Conservation (phyloP, 164 flowering plant species). For the Cinnamomum micranthum region DNA sequence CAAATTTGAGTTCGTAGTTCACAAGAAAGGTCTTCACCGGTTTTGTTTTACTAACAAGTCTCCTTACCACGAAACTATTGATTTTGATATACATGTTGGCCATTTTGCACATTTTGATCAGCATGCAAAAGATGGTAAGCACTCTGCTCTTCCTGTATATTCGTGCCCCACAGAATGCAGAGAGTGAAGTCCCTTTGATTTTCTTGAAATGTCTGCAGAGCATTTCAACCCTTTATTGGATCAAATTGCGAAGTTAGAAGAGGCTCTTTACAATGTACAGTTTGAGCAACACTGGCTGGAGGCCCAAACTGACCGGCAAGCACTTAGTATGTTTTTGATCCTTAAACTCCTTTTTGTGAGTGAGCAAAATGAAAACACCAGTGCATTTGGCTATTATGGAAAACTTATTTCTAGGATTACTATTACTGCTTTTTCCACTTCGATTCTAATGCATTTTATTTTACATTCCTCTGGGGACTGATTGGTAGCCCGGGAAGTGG, state of each 20-base stretch:
- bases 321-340: conserved; percentile 45
- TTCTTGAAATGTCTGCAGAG: conserved; percentile 46
- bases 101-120: conserved; percentile 48
- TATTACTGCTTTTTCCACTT: background rate
- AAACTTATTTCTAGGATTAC: background rate
- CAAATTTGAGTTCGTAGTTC: conserved; percentile 74
- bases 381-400: background rate
- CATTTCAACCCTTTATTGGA: conserved; percentile 84
- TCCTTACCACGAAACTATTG: conserved; percentile 59
- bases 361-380: background rate
- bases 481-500: too few species aligned
- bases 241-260: conserved; percentile 77
- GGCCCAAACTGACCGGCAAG: conserved; percentile 96
- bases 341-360: background rate
- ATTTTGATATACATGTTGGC: conserved; percentile 54
- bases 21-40: conserved; percentile 64
- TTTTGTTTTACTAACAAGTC: conserved; percentile 82
- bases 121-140: conserved; percentile 68
- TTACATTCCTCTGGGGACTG: too few species aligned
- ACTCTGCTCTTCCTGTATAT: background rate
- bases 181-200: background rate
- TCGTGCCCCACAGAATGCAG: background rate
- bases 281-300: conserved; percentile 97
- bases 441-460: too few species aligned
- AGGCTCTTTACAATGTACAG: conserved; percentile 87